Percentiles rank a stretch among this genome's conserved stretches.
These are phyloP conservation scores for Meripilus lineatus DNA, from an alignment of 1,284 basidiomycete genomes.

Conservation along the genomic window DNA sequence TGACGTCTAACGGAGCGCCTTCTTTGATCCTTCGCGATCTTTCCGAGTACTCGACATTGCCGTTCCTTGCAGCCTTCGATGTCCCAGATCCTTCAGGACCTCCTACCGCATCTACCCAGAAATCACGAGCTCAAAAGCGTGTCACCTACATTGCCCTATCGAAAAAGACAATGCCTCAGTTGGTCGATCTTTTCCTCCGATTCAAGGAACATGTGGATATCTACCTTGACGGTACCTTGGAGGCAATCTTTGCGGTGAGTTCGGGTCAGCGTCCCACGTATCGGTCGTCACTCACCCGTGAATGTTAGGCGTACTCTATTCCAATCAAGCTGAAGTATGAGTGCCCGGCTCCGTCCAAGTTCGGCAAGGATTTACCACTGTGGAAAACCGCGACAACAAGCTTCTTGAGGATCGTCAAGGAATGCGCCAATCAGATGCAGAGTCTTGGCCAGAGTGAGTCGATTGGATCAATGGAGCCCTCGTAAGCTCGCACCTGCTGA, in stretches of 20 bases:
- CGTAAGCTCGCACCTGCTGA: background rate
- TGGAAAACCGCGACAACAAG: slow-evolving; percentile 87
- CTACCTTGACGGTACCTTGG: slow-evolving; percentile 80
- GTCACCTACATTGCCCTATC: slow-evolving; percentile 85
- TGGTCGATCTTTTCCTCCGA: slow-evolving; percentile 67
- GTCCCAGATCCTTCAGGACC: slow-evolving; percentile 26
- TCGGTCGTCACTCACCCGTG: slow-evolving; percentile 7
- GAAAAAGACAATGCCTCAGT: slow-evolving; percentile 82
- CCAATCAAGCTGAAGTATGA: slow-evolving; percentile 95
- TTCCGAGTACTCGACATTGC: slow-evolving; percentile 80
- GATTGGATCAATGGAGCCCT: background rate
- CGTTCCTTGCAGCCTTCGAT: slow-evolving; percentile 79
- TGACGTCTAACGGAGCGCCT: slow-evolving; percentile 53
- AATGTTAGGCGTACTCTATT: slow-evolving; percentile 72
- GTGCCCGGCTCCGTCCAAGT: slow-evolving; percentile 83
- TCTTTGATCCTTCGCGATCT: slow-evolving; percentile 79
- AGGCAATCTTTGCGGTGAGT: slow-evolving; percentile 76
- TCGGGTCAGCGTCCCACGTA: background rate
- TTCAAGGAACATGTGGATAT: slow-evolving; percentile 61
- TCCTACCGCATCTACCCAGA: slow-evolving; percentile 25
- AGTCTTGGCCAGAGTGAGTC: slow-evolving; percentile 41
- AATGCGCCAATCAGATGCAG: slow-evolving; percentile 49
- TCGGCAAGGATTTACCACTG: slow-evolving; percentile 78
- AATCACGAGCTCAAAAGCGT: slow-evolving; percentile 41
- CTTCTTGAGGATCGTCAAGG: slow-evolving; percentile 67